These are phyloP conservation scores for Penicillium psychrofluorescens DNA, from an alignment of 495 filamentous ascomycete genomes.

Conservation along the genomic window DNA sequence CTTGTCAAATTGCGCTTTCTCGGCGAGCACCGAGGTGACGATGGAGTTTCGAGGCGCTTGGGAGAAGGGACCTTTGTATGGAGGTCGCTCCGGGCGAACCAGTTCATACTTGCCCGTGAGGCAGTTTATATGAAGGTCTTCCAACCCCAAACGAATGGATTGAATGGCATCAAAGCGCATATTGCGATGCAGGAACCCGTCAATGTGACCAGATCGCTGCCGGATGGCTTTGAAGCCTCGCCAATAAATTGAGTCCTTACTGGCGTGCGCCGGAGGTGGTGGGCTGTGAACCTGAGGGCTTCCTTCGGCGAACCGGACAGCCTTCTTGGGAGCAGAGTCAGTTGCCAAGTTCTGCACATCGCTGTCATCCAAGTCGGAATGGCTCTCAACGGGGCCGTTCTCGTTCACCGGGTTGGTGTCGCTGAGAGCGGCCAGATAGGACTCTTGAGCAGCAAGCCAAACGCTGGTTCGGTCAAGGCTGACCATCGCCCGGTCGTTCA, in stretches of 20 bases:
- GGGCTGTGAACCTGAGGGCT: constrained; percentile 34
- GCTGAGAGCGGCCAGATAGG: constrained; percentile 64
- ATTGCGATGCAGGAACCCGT: constrained; percentile 76
- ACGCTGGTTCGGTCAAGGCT: constrained; percentile 72
- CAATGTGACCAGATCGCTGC: constrained; percentile 49
- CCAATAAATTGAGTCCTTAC: constrained; percentile 80
- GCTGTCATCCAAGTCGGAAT: constrained; percentile 8
- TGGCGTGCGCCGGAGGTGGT: constrained; percentile 25
- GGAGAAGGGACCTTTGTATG: constrained; percentile 45
- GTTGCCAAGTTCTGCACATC: constrained; percentile 9
- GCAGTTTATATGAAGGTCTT: constrained; percentile 58
- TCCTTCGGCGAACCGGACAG: constrained; percentile 64
- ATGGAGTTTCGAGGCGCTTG: constrained; percentile 46
- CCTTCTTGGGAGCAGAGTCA: constrained; percentile 50
- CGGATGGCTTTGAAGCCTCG: constrained; percentile 73
- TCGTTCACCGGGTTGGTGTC: constrained; percentile 54
- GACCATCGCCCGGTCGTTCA: constrained; percentile 54
- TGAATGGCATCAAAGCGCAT: constrained; percentile 86
- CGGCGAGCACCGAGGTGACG: constrained; percentile 28
- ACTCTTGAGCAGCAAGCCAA: constrained; percentile 74
- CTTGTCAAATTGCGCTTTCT: constrained; percentile 42
- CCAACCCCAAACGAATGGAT: constrained; percentile 62
- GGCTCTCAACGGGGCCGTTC: constrained; percentile 24
- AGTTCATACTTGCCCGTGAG: constrained; percentile 71
- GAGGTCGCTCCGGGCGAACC: constrained; percentile 35